Percentiles rank a stretch among this genome's conserved stretches.
phyloP scores from a whole-genome alignment of 2,329 filamentous ascomycete genomes.

The Trichoderma simmonsii region DNA sequence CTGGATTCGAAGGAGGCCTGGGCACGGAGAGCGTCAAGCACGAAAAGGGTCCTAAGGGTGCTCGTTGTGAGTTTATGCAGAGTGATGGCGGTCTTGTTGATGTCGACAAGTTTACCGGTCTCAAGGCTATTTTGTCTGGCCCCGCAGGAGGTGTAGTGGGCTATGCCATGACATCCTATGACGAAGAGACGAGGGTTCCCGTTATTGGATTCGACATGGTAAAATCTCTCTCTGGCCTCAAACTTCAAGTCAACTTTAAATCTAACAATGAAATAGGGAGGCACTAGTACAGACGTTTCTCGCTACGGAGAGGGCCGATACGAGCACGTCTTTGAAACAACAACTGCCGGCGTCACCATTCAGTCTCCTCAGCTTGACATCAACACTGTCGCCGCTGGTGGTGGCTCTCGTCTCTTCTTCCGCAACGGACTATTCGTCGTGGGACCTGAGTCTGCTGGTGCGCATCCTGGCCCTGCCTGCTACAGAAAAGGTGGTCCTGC shows the following conservation, averaged over 20 bases:
- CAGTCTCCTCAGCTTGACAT: slow-evolving; percentile 91
- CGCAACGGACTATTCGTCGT: slow-evolving; percentile 87
- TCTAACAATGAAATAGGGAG: slow-evolving; percentile 47
- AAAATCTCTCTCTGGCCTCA: slow-evolving; percentile 1
- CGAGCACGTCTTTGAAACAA: slow-evolving; percentile 92
- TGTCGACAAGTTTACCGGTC: slow-evolving; percentile 76
- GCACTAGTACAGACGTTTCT: slow-evolving; percentile 88
- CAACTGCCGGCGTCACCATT: slow-evolving; percentile 89
- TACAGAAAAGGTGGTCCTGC: slow-evolving; percentile 87
- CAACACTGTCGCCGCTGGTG: slow-evolving; percentile 90
- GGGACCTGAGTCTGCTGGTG: slow-evolving; percentile 83
- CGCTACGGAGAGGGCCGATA: slow-evolving; percentile 81
- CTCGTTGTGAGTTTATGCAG: slow-evolving; percentile 94
- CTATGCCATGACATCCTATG: slow-evolving; percentile 88
- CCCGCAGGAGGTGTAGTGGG: slow-evolving; percentile 93
- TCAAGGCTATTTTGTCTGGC: slow-evolving; percentile 82
- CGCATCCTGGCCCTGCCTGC: slow-evolving; percentile 85
- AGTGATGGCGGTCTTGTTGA: slow-evolving; percentile 73
- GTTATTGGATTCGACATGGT: slow-evolving; percentile 94
- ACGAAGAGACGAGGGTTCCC: slow-evolving; percentile 73
- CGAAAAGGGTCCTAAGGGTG: slow-evolving; percentile 62
- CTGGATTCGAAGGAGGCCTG: slow-evolving; percentile 76
- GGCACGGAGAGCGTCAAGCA: slow-evolving; percentile 71
- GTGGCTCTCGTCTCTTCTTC: slow-evolving; percentile 81
- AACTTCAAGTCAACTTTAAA: not conserved